phyloP scores from a whole-genome alignment of 495 filamentous ascomycete species.

The Hypoxylon cercidicola region DNA sequence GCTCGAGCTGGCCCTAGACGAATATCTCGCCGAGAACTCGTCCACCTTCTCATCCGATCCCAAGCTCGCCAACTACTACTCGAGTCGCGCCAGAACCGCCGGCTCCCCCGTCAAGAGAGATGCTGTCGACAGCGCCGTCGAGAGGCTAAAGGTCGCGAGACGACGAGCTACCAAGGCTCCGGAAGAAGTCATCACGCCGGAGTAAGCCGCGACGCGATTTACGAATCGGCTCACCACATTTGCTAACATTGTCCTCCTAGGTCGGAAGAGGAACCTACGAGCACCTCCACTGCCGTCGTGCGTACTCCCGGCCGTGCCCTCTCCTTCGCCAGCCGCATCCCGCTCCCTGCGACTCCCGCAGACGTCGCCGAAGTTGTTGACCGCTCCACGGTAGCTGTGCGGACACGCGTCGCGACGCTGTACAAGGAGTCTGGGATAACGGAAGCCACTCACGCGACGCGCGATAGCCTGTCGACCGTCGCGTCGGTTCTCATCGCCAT shows the following conservation, averaged over 20 bases:
- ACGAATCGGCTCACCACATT: slow-evolving; percentile 5
- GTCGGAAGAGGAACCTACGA: slow-evolving; percentile 45
- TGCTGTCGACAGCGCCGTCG: slow-evolving; percentile 46
- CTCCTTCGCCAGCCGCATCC: slow-evolving; percentile 61
- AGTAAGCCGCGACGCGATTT: slow-evolving; percentile 51
- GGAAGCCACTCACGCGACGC: slow-evolving; percentile 66
- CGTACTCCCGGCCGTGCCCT: slow-evolving; percentile 69
- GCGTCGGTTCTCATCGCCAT: slow-evolving; percentile 71
- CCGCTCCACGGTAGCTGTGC: slow-evolving; percentile 71
- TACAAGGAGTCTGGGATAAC: slow-evolving; percentile 62
- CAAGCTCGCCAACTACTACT: slow-evolving; percentile 79
- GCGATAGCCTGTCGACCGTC: slow-evolving; percentile 75
- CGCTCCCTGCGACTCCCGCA: slow-evolving; percentile 84
- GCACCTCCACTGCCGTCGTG: slow-evolving; percentile 56
- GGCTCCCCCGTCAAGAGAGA: slow-evolving; percentile 84
- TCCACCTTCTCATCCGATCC: slow-evolving; percentile 69
- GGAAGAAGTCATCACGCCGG: slow-evolving; percentile 55
- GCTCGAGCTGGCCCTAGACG: slow-evolving; percentile 79
- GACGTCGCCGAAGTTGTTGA: slow-evolving; percentile 87
- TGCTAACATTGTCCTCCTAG: slow-evolving; percentile 39
- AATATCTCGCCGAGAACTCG: slow-evolving; percentile 75
- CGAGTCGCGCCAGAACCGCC: slow-evolving; percentile 62
- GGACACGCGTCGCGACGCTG: slow-evolving; percentile 59
- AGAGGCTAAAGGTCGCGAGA: slow-evolving; percentile 52
- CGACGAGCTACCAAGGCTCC: slow-evolving; percentile 59